A percentile compares a stretch with the other conserved stretches of the same genome.
Evolutionary conservation across 495 filamentous ascomycete genomes (phyloP).

Genomic region (Penicillium cataractarum): DNA sequence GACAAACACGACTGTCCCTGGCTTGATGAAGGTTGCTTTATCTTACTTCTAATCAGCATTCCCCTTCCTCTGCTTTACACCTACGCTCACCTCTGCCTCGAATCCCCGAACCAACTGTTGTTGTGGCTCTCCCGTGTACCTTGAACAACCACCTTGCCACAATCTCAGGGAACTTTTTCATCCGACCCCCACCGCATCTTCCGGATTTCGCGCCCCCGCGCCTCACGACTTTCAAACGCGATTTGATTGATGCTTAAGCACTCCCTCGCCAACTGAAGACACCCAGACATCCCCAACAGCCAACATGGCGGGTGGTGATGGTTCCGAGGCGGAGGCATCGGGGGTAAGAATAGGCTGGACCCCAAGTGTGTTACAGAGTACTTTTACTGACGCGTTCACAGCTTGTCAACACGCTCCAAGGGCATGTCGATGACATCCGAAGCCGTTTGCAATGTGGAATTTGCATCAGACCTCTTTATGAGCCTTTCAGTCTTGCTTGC

Average conservation of each 20-base stretch:
- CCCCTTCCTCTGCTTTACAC: neutral
- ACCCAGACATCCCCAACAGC: constrained; percentile 1
- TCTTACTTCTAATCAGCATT: neutral
- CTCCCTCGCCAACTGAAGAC: constrained; percentile 7
- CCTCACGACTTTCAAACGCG: constrained; percentile 15
- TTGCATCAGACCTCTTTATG: constrained; percentile 69
- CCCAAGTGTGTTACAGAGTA: neutral
- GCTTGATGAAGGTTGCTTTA: neutral
- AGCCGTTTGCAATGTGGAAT: constrained; percentile 65
- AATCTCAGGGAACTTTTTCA: constrained; percentile 18
- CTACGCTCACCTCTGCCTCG: neutral
- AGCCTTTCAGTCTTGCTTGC: constrained; percentile 71
- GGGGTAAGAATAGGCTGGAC: constrained; percentile 33
- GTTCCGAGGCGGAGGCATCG: constrained; percentile 28
- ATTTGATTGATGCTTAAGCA: constrained; percentile 13
- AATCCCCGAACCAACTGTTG: neutral
- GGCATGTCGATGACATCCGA: constrained; percentile 54
- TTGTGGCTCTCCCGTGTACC: neutral
- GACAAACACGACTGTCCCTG: constrained; percentile 14
- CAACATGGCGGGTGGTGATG: constrained; percentile 25
- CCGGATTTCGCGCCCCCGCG: constrained; percentile 23
- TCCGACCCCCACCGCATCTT: constrained; percentile 27
- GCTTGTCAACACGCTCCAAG: constrained; percentile 53
- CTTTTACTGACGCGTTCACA: constrained; percentile 27
- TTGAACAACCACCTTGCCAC: constrained; percentile 10